Evolutionary conservation across 1,139 yeast species (phyloP), one percentile per base, ranked within the genome.

Genomic region (Debaryomyces fabryi): DNA sequence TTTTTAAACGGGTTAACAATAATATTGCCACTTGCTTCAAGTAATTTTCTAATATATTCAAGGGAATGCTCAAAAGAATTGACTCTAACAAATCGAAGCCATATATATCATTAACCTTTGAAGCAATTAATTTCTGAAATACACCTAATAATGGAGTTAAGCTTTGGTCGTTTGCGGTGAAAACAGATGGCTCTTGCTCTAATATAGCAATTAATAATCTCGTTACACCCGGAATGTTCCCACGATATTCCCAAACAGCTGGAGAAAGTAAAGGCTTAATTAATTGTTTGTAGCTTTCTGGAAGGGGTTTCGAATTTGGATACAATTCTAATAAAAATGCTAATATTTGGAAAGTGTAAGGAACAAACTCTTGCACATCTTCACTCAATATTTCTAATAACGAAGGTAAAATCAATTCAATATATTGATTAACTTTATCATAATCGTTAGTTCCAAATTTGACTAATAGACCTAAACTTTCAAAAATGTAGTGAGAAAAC

Each of bases 331-430:
- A 74, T 53, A 90, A 69, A 61, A 72, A 91, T 1, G 98, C 87
- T 55, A 93, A 74, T 20, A 93, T 78, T 71, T 95, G 99, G 68
- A 95, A 88, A 7, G 87, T 84, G 61, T 95, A 95, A 7, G 98
- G 98, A 13, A 88, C 85, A 64, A 93, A 95, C 67, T 95, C 99
- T 58, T 92, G 95, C 38, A 93, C 88, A 60, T 93, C 99, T 47
- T 85, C 83, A 20, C 87, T 85, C 52, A 95, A 75, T 35, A 92
- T 82, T 5, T 71, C 71, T 53, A 91, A 71, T 50, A 89, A 75
- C 3, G 84, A 78, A 4, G 96, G 93, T 59, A 91, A 78, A 39
- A 88, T 74, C 9, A 79, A 52, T 7, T 76, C 76, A 48, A 86
- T 84, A 45, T 86, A 72, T 41, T 65, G 62, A 2, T 74, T 67